These are phyloP conservation scores for Botrytis hyacinthi DNA, from an alignment of 2,329 filamentous ascomycete species.

Conservation along the genomic window DNA sequence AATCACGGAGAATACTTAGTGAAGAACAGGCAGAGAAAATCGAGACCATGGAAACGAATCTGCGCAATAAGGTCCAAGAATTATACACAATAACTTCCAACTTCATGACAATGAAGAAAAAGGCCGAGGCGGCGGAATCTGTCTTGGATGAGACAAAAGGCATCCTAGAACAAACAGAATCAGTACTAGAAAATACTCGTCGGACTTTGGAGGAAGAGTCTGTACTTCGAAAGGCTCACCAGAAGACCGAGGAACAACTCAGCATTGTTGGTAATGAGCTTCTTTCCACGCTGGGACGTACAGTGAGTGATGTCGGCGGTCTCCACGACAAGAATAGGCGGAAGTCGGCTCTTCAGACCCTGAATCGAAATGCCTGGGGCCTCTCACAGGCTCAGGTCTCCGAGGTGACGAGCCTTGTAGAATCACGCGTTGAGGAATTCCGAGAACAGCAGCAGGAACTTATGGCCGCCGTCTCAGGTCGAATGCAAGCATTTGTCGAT, in stretches of 20 bases:
- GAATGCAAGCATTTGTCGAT: slow-evolving; percentile 75
- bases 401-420: slow-evolving; percentile 73
- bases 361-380: slow-evolving; percentile 78
- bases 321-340: slow-evolving; percentile 84
- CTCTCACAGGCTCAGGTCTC: slow-evolving; percentile 72
- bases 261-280: slow-evolving; percentile 71
- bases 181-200: slow-evolving; percentile 74
- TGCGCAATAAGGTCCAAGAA: slow-evolving; percentile 92
- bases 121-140: slow-evolving; percentile 73
- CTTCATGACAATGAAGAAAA: slow-evolving; percentile 85
- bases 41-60: slow-evolving; percentile 83
- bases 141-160: slow-evolving; percentile 76
- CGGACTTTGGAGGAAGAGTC: slow-evolving; percentile 77
- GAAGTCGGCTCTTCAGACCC: slow-evolving; percentile 76
- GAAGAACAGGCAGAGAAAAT: slow-evolving; percentile 93
- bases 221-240: slow-evolving; percentile 75
- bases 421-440: slow-evolving; percentile 71
- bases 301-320: slow-evolving; percentile 75
- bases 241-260: slow-evolving; percentile 78
- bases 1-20: slow-evolving; percentile 84
- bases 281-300: slow-evolving; percentile 72
- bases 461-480: slow-evolving; percentile 62
- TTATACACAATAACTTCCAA: slow-evolving; percentile 81
- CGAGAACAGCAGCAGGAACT: slow-evolving; percentile 69
- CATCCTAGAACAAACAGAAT: slow-evolving; percentile 83